Percentiles rank a stretch among this genome's conserved stretches.
These are phyloP conservation scores for Kazachstania martiniae DNA, from an alignment of 805 yeast species.

Conservation along the genomic window DNA sequence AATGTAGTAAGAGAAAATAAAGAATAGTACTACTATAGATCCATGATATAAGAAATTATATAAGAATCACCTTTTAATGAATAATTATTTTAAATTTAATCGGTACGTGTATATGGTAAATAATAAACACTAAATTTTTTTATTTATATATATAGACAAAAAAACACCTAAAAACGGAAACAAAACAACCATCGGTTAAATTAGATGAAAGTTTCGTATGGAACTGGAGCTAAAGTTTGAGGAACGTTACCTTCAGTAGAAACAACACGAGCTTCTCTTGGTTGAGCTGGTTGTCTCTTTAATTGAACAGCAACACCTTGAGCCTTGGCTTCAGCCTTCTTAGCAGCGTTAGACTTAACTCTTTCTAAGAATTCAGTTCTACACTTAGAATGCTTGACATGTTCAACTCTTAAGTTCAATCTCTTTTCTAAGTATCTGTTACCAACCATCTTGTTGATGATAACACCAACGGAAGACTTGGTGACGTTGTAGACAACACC, in stretches of 20 bases:
- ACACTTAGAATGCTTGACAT: conserved; percentile 98
- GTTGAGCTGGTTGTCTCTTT: conserved; percentile 97
- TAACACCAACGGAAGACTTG: conserved; percentile 97
- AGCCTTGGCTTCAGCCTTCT: conserved; percentile 88
- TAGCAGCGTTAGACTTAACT: conserved; percentile 93
- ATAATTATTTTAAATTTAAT: no score
- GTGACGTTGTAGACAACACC: conserved; percentile 99
- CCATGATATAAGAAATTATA: no score
- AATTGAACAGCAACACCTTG: conserved; percentile 82
- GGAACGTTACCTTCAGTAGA: conserved; percentile 76
- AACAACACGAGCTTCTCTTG: conserved; percentile 87
- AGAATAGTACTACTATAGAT: no score
- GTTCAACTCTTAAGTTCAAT: conserved; percentile 97
- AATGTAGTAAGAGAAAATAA: no score
- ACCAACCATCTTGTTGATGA: conserved; percentile 97
- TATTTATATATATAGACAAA: conserved; percentile 2
- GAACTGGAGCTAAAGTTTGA: conserved; percentile 96
- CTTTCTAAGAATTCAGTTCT: conserved; percentile 98
- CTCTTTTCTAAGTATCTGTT: conserved; percentile 98
- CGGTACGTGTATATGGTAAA: no score
- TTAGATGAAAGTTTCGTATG: conserved; percentile 99
- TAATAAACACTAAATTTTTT: no score
- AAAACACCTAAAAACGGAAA: background rate
- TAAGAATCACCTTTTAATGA: no score
- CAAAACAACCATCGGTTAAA: conserved; percentile 8